Evolutionary conservation across 2,329 filamentous ascomycete species (phyloP), one percentile per base, ranked within the genome.

Genomic region (Stachybotrys chlorohalonatus): DNA sequence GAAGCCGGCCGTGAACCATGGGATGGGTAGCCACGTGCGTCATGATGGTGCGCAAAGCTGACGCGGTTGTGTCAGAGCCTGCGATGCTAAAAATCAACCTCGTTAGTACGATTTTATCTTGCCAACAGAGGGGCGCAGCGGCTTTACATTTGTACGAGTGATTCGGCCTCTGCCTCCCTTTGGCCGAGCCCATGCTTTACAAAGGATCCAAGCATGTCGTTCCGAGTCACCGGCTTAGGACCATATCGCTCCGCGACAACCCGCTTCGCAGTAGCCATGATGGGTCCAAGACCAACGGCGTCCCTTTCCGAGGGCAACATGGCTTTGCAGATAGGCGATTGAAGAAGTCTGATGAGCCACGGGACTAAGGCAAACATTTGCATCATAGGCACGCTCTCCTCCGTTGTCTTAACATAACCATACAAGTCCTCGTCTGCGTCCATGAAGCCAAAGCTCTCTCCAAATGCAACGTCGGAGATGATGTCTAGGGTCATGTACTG

Each of bases 401-500:
- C 65, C 0, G 73, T 71, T 45, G 74, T 76, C 54, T 70, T 66
- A 54, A 79, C 73, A 59, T 77, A 80, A 53, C 71, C 72, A 57
- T 74, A 76, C 0, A 75, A 68, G 56, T 81, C 77, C 7, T 66
- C 61, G 58, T 81, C 74, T 11, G 68, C 59, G 24, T 71, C 70
- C 1, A 80, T 62, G 57, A 74, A 77, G 7, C 78, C 77, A 55
- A 80, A 78, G 0, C 71, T 62, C 51, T 75, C 60, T 15, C 79
- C 79, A 52, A 82, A 76, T 0, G 75, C 76, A 4, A 83, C 61
- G 48, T 73, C 72, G 42, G 72, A 77, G 59, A 84, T 79, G 36
- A 81, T 73, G 56, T 83, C 81, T 1, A 82, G 65, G 0, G 78
- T 80, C 56, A 82, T 76, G 65, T 71, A 81, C 49, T 79, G 75